A percentile compares a stretch with the other conserved stretches of the same genome.
These are phyloP conservation scores for Thalassiosira gravida DNA, from an alignment of 352 stramenopile genomes.

Conservation along the genomic window DNA sequence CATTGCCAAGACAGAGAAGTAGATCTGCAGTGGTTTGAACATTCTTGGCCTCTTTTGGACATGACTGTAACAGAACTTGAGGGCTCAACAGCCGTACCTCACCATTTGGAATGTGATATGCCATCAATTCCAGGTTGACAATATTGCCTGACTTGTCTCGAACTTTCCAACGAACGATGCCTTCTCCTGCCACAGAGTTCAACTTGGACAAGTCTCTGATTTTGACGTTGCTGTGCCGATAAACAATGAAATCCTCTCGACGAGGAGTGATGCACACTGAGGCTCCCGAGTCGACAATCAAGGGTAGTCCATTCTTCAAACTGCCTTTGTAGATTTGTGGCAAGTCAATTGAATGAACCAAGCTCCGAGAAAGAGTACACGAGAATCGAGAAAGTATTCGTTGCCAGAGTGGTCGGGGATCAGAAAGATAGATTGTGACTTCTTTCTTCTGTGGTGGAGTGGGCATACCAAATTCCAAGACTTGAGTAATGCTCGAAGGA, in stretches of 20 bases:
- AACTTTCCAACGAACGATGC: conserved; percentile 16
- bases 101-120: conserved; percentile 19
- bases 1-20: conserved; percentile 4
- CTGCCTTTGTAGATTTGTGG: not conserved
- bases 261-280: conserved; percentile 22
- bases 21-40: not conserved
- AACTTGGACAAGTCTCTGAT: conserved; percentile 18
- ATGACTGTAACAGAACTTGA: conserved; percentile 5
- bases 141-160: conserved; percentile 2
- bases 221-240: not conserved
- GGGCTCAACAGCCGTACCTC: conserved; percentile 24
- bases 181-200: conserved; percentile 20
- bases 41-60: not conserved
- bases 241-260: conserved; percentile 21
- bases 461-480: not conserved
- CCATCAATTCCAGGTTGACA: conserved; percentile 8
- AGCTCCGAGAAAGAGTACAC: too few species aligned
- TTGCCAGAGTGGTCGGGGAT: not conserved
- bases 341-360: not conserved
- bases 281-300: conserved; percentile 27
- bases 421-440: not conserved
- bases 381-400: not conserved
- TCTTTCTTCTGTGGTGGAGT: too few species aligned
- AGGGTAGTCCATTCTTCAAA: not conserved
- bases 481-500: not conserved